A percentile compares a stretch with the other conserved stretches of the same genome.
Conservation (phyloP, 2,329 filamentous ascomycete genomes). For the Ceratocystis papillata region DNA sequence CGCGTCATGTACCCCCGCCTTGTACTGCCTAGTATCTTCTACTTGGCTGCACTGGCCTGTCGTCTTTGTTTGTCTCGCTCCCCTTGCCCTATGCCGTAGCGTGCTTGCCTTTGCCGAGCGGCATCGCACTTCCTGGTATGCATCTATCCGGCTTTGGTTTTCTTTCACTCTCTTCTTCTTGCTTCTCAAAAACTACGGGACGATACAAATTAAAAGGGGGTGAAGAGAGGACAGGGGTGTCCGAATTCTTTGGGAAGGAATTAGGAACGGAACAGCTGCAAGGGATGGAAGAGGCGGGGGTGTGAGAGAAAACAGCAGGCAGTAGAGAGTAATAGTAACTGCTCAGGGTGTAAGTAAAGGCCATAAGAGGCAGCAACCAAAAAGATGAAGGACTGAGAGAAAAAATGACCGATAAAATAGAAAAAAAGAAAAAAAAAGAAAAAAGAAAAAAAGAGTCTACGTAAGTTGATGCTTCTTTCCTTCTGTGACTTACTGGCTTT, state of each 20-base stretch:
- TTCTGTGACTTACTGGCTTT: neutral
- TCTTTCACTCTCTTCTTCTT: neutral
- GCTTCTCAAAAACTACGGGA: neutral
- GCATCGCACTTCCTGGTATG: neutral
- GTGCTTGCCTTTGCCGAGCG: neutral
- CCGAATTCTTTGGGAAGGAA: neutral
- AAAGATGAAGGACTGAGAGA: neutral
- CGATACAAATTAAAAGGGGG: neutral
- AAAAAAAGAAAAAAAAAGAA: neutral
- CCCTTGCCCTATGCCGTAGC: neutral
- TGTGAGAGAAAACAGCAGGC: conserved; percentile 1
- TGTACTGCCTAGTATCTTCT: neutral
- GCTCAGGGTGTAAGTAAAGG: neutral
- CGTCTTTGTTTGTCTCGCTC: neutral
- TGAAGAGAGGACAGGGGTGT: neutral
- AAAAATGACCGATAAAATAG: neutral
- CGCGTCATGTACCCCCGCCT: neutral
- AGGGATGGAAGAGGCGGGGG: neutral
- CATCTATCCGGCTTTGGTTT: neutral
- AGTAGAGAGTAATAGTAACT: neutral
- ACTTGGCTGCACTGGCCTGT: neutral
- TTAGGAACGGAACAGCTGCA: neutral
- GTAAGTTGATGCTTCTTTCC: conserved; percentile 10
- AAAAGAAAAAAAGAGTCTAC: neutral
- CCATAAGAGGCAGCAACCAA: neutral